Base-by-base conservation (phyloP, 345 rosid genomes). In the Brassica nigra region DNA sequence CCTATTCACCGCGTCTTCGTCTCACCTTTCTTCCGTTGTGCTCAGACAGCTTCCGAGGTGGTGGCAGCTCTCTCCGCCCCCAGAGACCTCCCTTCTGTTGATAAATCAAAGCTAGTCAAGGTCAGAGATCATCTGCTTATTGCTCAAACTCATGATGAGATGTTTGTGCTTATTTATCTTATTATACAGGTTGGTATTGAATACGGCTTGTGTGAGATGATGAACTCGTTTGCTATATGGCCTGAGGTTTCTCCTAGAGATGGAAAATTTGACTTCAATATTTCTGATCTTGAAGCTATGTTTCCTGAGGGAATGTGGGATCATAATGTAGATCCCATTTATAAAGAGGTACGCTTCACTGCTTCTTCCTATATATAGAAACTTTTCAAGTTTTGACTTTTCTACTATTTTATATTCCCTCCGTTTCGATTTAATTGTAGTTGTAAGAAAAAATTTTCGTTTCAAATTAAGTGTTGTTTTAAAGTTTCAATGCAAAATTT, bases 1-100 rank as follows among this genome's bases (percentile, higher is more conserved):
- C 88, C 88, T 7, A 91, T 95, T 87, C 89, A 94, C 61, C 91
- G 99, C 20, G 85, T 91, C 74, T 78, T 91, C 39, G 91, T 90
- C 57, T 95, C 99, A 3, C 96, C 98, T 10, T 95, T 95, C 71
- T 85, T 86, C 77, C 97, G 98, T 5, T 90, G 99, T 77, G 65
- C 91, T 58, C 90, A 92, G 80, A 95, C 98, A 0, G 97, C 97
- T 55, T 66, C 77, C 1, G 82, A 87, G 80, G 92, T 79, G 1
- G 76, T 86, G 3, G 66, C 81, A 3, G 91, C 89, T 16, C 89
- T 90, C 49, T 86, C 85, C 27, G 83, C 88, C 31, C 18, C 81
- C 8, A 36, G 73, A 49, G 89, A 73, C 42, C 85, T 76, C 4
- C 67, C 70, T 23, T 71, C 88, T 36, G 62, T 84, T 8, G 92